phyloP scores from a whole-genome alignment of 768 basidiomycete species.

The Cystoderma amianthinum region DNA sequence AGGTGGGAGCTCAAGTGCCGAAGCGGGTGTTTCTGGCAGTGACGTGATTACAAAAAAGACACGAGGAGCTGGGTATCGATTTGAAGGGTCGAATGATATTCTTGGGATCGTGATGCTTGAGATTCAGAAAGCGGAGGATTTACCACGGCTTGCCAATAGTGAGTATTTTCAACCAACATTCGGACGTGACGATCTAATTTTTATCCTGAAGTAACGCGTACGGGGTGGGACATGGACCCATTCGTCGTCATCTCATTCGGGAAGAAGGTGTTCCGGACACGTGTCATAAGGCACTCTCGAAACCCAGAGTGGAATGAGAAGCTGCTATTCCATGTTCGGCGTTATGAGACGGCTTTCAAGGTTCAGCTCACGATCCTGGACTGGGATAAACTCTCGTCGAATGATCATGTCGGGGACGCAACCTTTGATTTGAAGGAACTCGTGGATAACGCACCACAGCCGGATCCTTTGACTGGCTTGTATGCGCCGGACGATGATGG shows the following conservation, averaged over 20 bases:
- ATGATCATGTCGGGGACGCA: conserved; percentile 85
- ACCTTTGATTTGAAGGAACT: conserved; percentile 67
- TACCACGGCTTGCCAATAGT: conserved; percentile 88
- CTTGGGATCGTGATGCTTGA: conserved; percentile 95
- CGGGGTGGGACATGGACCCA: conserved; percentile 95
- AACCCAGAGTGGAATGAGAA: conserved; percentile 96
- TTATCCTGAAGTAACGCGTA: conserved; percentile 84
- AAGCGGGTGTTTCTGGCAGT: conserved; percentile 3
- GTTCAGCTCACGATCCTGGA: conserved; percentile 83
- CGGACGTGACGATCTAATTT: too few relatives aligned
- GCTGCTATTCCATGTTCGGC: conserved; percentile 88
- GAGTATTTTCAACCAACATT: too few relatives aligned
- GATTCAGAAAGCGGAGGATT: conserved; percentile 74
- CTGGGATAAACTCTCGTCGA: conserved; percentile 91
- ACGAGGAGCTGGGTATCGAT: conserved; percentile 34
- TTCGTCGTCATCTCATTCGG: conserved; percentile 95
- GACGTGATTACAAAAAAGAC: conserved; percentile 11
- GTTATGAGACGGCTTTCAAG: conserved; percentile 75
- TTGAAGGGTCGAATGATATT: conserved; percentile 72
- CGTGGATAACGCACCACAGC: conserved; percentile 58
- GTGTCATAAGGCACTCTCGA: conserved; percentile 73
- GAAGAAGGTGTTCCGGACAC: conserved; percentile 94
- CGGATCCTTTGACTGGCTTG: conserved; percentile 49
- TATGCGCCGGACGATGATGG: conserved; percentile 43
- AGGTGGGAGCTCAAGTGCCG: conserved; percentile 5